phyloP scores from a whole-genome alignment of 768 basidiomycete species.

The Pisolithus marmoratus region DNA sequence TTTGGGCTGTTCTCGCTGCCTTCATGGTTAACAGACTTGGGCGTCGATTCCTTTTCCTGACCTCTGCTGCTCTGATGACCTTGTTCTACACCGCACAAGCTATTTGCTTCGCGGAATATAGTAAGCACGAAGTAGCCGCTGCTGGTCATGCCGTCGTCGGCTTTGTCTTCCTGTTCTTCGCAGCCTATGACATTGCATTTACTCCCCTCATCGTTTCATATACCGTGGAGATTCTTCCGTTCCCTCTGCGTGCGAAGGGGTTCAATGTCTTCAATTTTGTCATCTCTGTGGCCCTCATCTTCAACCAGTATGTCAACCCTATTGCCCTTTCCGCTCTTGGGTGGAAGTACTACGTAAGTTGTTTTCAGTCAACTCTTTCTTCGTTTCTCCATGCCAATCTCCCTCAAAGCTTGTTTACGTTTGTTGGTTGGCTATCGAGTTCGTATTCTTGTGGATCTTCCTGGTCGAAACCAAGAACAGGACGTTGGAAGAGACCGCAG shows the following conservation, averaged over 20 bases:
- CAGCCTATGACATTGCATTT: constrained; percentile 76
- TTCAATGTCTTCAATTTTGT: constrained; percentile 77
- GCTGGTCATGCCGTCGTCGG: constrained; percentile 72
- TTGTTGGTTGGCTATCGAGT: constrained; percentile 63
- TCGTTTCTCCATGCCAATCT: background rate
- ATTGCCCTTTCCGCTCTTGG: constrained; percentile 56
- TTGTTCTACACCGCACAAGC: constrained; percentile 67
- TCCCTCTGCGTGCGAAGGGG: constrained; percentile 78
- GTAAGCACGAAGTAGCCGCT: constrained; percentile 30
- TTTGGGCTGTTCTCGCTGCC: constrained; percentile 53
- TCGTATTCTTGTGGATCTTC: constrained; percentile 60
- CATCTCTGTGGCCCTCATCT: constrained; percentile 75
- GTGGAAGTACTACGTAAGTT: constrained; percentile 73
- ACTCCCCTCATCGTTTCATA: constrained; percentile 83
- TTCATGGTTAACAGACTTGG: constrained; percentile 61
- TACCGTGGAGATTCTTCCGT: constrained; percentile 86
- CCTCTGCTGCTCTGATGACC: constrained; percentile 53
- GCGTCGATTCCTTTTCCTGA: constrained; percentile 65
- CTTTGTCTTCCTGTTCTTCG: constrained; percentile 82
- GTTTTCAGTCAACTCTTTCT: too few relatives aligned
- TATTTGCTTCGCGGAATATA: constrained; percentile 54
- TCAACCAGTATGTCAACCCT: constrained; percentile 88
- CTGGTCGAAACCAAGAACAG: constrained; percentile 68
- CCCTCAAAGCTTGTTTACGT: constrained; percentile 25
- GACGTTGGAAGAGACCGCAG: constrained; percentile 78